phyloP scores from a whole-genome alignment of 257 asterid genomes.

The Marsdenia floribunda region DNA sequence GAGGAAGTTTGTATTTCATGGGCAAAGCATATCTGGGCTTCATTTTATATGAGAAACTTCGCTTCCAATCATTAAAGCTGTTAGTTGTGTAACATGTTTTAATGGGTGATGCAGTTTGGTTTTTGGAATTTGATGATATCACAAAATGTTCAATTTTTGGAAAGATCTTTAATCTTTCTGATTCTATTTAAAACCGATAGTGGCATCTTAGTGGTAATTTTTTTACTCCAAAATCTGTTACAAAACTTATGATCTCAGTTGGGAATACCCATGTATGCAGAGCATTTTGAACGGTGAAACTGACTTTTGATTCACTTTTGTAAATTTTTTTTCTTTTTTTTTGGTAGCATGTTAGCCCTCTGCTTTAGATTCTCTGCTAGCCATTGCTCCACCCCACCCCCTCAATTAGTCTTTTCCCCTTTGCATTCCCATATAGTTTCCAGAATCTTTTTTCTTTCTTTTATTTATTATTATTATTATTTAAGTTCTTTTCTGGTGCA shows the following conservation, averaged over 20 bases:
- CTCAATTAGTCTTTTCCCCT: neutral
- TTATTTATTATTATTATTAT: neutral
- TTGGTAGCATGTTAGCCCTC: neutral
- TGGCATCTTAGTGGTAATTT: neutral
- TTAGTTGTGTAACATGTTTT: neutral
- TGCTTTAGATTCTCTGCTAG: neutral
- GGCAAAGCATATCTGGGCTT: neutral
- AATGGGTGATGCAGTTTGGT: neutral
- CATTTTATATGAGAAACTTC: neutral
- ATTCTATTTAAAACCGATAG: neutral
- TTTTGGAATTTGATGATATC: neutral
- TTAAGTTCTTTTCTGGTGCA: too few relatives aligned
- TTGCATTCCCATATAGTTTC: neutral
- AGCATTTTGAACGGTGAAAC: neutral
- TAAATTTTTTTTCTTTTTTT: neutral
- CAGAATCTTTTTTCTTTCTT: neutral
- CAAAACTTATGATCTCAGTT: neutral
- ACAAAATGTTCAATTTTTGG: neutral
- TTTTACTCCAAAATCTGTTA: neutral
- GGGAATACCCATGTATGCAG: neutral
- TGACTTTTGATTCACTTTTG: neutral
- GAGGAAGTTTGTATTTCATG: neutral
- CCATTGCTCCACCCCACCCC: neutral
- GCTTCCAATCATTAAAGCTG: neutral
- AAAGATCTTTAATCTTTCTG: neutral